phyloP scores from a whole-genome alignment of 2,329 filamentous ascomycete species.

The Hymenoscyphus salicellus region DNA sequence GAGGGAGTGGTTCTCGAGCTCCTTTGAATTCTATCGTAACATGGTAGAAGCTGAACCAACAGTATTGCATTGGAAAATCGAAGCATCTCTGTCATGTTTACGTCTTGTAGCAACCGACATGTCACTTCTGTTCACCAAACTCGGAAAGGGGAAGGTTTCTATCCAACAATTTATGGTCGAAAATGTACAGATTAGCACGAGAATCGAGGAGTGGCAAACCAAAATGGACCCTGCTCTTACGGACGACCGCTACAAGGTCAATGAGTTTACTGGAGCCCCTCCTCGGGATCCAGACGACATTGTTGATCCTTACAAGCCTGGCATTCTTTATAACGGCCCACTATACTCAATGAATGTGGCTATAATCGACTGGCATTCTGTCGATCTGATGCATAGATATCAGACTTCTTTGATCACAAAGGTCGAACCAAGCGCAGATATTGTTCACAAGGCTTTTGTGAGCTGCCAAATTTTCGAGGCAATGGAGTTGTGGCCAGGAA shows the following conservation, averaged over 20 bases:
- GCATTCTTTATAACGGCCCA: conserved; percentile 66
- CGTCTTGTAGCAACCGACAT: conserved; percentile 77
- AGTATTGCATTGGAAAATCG: conserved; percentile 63
- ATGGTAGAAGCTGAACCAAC: conserved; percentile 59
- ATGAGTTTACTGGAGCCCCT: conserved; percentile 55
- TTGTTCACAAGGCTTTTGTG: conserved; percentile 61
- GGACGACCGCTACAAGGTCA: conserved; percentile 61
- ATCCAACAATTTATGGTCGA: conserved; percentile 63
- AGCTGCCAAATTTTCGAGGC: conserved; percentile 78
- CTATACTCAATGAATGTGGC: conserved; percentile 74
- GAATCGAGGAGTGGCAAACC: conserved; percentile 49
- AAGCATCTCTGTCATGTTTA: conserved; percentile 62
- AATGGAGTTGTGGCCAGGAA: conserved; percentile 67
- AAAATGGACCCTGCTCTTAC: conserved; percentile 61
- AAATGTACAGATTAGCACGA: conserved; percentile 51
- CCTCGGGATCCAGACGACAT: conserved; percentile 61
- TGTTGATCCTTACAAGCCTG: conserved; percentile 68
- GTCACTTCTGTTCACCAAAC: conserved; percentile 70
- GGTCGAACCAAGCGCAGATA: conserved; percentile 46
- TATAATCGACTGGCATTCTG: conserved; percentile 72
- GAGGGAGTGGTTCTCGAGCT: conserved; percentile 67
- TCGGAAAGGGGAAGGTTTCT: conserved; percentile 61
- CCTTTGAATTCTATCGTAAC: conserved; percentile 54
- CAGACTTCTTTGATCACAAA: conserved; percentile 61
- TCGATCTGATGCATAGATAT: conserved; percentile 76